Conservation (phyloP, 1,139 yeast species). For the Candida sp. region DNA sequence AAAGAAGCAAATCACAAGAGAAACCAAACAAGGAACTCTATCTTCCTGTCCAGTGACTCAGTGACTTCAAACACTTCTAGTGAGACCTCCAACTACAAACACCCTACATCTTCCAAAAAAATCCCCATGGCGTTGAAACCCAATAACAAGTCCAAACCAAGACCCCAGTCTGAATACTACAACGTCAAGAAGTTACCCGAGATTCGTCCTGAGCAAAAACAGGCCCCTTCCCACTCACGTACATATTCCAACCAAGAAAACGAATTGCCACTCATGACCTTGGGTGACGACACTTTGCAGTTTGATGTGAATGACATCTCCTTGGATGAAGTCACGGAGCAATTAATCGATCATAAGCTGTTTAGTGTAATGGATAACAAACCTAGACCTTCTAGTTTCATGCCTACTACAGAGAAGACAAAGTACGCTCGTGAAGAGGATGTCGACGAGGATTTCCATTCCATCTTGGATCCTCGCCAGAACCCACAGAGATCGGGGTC, state of each 20-base stretch:
- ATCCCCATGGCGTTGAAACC: conserved; percentile 15
- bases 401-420: neutral
- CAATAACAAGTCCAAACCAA: neutral
- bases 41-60: conserved; percentile 34
- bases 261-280: conserved; percentile 1
- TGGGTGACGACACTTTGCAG: neutral
- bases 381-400: neutral
- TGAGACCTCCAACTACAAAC: conserved; percentile 21
- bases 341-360: neutral
- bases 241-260: neutral
- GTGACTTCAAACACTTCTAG: conserved; percentile 38
- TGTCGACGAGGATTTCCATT: neutral
- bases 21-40: conserved; percentile 17
- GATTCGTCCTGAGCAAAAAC: neutral
- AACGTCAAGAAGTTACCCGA: neutral
- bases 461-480: neutral
- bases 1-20: conserved; percentile 14
- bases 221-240: neutral
- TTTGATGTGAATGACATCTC: neutral
- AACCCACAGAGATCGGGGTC: neutral
- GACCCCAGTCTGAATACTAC: neutral
- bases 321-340: neutral
- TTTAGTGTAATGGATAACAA: neutral
- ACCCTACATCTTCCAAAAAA: conserved; percentile 10
- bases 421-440: neutral